phyloP scores from a whole-genome alignment of 495 filamentous ascomycete species.

The Penicillium goetzii region DNA sequence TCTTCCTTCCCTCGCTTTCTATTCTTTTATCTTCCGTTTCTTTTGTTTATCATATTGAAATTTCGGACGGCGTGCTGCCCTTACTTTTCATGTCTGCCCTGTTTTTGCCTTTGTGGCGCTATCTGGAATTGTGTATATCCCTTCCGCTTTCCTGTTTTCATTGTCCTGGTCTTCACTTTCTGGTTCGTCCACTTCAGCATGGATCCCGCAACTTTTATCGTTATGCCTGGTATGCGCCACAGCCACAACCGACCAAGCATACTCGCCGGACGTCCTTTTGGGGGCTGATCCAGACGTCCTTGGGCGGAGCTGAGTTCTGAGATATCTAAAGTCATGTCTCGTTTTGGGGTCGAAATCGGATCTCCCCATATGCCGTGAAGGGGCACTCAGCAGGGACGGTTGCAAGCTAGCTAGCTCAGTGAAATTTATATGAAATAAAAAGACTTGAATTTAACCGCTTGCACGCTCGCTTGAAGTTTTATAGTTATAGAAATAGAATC shows the following conservation, averaged over 20 bases:
- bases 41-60: slow-evolving; percentile 25
- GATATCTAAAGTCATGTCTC: neutral
- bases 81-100: slow-evolving; percentile 20
- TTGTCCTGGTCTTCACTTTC: slow-evolving; percentile 10
- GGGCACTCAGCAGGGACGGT: neutral
- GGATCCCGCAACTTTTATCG: slow-evolving; percentile 6
- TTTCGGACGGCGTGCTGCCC: slow-evolving; percentile 21
- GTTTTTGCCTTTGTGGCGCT: slow-evolving; percentile 18
- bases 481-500: neutral
- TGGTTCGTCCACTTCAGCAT: slow-evolving; percentile 2
- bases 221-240: neutral
- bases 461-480: neutral
- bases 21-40: slow-evolving; percentile 16
- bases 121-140: slow-evolving; percentile 29
- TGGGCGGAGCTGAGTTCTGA: neutral
- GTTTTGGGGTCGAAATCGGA: neutral
- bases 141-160: slow-evolving; percentile 9
- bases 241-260: neutral
- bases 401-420: slow-evolving; percentile 5
- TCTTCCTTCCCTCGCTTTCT: slow-evolving; percentile 22
- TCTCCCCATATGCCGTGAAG: neutral
- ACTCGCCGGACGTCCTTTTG: neutral
- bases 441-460: slow-evolving; percentile 2
- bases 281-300: neutral
- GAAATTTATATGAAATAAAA: slow-evolving; percentile 8